Evolutionary conservation across 2,329 filamentous ascomycete genomes (phyloP).

Genomic region (Neoascochyta sp.): DNA sequence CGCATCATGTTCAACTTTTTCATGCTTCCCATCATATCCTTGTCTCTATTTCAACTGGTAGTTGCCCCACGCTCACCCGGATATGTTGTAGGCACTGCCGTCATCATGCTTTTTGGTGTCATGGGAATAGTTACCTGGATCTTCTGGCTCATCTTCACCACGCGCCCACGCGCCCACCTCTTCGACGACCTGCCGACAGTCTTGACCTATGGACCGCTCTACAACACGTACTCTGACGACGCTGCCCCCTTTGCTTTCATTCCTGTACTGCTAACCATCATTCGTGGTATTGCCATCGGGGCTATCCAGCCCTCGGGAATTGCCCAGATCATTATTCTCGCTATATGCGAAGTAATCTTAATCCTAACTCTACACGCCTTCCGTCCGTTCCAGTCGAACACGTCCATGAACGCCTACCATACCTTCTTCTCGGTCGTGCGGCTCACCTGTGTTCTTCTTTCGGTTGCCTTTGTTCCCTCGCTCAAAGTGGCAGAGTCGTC

Average conservation of each 20-base stretch:
- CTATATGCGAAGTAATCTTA: constrained; percentile 89
- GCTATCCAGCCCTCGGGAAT: constrained; percentile 91
- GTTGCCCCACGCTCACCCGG: constrained; percentile 64
- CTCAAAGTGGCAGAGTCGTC: constrained; percentile 72
- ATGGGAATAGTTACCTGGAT: constrained; percentile 74
- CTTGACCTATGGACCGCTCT: constrained; percentile 84
- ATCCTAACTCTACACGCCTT: constrained; percentile 85
- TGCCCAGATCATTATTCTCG: constrained; percentile 85
- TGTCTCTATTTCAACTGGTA: constrained; percentile 90
- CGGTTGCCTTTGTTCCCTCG: constrained; percentile 71
- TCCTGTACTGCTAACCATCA: constrained; percentile 76
- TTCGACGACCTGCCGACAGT: constrained; percentile 93
- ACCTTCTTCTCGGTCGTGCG: constrained; percentile 76
- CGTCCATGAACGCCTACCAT: constrained; percentile 97
- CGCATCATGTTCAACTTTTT: constrained; percentile 92
- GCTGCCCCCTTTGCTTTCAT: constrained; percentile 86
- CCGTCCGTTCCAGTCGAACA: constrained; percentile 82
- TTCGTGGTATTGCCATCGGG: constrained; percentile 86
- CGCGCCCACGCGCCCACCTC: constrained; percentile 76
- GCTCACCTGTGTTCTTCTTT: constrained; percentile 59
- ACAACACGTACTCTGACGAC: constrained; percentile 96
- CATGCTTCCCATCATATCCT: constrained; percentile 75
- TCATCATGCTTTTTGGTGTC: constrained; percentile 68
- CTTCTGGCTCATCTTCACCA: constrained; percentile 73
- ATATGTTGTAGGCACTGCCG: constrained; percentile 70